These are phyloP conservation scores for Rheum nobile DNA, from an alignment of 148 eudicot genomes.

Conservation along the genomic window DNA sequence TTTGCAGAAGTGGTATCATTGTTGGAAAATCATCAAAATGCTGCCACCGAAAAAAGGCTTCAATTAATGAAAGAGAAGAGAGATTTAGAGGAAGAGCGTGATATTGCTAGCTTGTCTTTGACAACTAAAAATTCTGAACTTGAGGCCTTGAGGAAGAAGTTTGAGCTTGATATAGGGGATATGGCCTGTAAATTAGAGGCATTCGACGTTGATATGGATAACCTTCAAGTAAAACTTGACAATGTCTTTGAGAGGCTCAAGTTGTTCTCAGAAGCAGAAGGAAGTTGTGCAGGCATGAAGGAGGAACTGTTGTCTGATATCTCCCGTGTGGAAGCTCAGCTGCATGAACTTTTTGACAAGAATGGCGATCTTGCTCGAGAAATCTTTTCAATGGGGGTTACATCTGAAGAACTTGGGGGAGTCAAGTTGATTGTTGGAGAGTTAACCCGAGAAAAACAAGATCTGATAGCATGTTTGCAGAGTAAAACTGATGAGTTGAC, in stretches of 20 bases:
- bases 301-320: constrained; percentile 50
- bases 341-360: constrained; percentile 42
- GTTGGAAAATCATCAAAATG: constrained; percentile 46
- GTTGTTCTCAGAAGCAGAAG: constrained; percentile 46
- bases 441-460: constrained; percentile 42
- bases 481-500: constrained; percentile 35
- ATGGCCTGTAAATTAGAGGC: constrained; percentile 35
- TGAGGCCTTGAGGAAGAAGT: constrained; percentile 34
- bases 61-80: constrained; percentile 48
- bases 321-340: constrained; percentile 37
- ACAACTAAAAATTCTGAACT: constrained; percentile 32
- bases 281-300: constrained; percentile 26
- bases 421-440: constrained; percentile 30
- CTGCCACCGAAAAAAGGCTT: constrained; percentile 21
- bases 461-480: constrained; percentile 26
- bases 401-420: constrained; percentile 45
- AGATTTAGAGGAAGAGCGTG: constrained; percentile 35
- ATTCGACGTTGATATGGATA: constrained; percentile 35
- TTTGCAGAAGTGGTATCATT: constrained; percentile 18
- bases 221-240: constrained; percentile 52
- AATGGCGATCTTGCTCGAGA: constrained; percentile 40
- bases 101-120: constrained; percentile 30
- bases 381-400: constrained; percentile 30
- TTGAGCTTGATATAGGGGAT: constrained; percentile 34
- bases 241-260: constrained; percentile 38